Evolutionary conservation across 495 filamentous ascomycete genomes (phyloP).

Genomic region (Neurospora cerealis): DNA sequence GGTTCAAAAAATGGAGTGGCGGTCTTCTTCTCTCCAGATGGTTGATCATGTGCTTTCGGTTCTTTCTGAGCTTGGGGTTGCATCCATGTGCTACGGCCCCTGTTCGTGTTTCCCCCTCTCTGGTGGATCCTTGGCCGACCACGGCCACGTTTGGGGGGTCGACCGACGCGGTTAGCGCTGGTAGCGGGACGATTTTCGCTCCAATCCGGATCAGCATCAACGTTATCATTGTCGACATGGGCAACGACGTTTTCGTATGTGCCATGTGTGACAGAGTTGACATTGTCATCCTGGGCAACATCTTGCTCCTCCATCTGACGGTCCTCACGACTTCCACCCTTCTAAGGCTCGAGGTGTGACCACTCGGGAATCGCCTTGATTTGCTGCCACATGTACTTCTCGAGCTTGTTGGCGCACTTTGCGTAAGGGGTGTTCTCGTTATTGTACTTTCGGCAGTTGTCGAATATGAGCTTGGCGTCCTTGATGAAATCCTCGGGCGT

Average conservation of each 20-base stretch:
- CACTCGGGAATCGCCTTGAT: slow-evolving; percentile 92
- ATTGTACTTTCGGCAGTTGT: slow-evolving; percentile 94
- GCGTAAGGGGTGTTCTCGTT: slow-evolving; percentile 92
- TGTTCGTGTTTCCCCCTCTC: not conserved
- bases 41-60: not conserved
- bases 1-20: not conserved
- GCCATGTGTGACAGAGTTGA: not conserved
- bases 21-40: not conserved
- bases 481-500: slow-evolving; percentile 88
- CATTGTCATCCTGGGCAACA: not conserved
- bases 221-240: not conserved
- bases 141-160: not conserved
- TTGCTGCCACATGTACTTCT: slow-evolving; percentile 95
- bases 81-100: not conserved
- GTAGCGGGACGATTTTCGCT: not conserved
- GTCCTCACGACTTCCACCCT: not conserved
- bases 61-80: not conserved
- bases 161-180: not conserved
- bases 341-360: slow-evolving; percentile 53
- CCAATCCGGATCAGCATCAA: not conserved
- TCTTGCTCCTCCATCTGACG: not conserved
- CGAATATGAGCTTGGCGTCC: slow-evolving; percentile 84
- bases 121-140: not conserved
- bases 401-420: slow-evolving; percentile 89
- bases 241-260: not conserved